A percentile compares a stretch with the other conserved stretches of the same genome.
Evolutionary conservation across 2,329 filamentous ascomycete species (phyloP).

Genomic region (Fusarium multiceps): DNA sequence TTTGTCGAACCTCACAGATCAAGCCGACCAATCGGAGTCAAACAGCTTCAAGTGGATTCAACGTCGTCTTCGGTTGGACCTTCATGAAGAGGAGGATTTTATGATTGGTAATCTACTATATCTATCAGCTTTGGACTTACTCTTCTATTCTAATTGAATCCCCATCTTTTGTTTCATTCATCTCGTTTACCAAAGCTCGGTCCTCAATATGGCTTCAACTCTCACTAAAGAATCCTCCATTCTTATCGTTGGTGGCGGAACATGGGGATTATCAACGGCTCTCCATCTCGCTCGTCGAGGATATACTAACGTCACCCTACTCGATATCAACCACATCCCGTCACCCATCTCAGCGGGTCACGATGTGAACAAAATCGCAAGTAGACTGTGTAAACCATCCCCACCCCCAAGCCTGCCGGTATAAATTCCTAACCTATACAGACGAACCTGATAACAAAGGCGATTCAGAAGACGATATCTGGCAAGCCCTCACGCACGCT

Average conservation of each 20-base stretch:
- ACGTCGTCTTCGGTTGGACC: conserved; percentile 30
- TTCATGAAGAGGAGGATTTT: background rate
- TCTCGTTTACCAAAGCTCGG: rapidly evolving
- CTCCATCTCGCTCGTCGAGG: conserved; percentile 32
- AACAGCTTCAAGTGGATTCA: too few species aligned
- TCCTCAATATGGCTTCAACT: background rate
- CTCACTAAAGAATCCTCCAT: conserved; percentile 27
- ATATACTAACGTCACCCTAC: conserved; percentile 23
- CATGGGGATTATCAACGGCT: conserved; percentile 36
- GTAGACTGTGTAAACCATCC: background rate
- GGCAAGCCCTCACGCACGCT: conserved; percentile 7
- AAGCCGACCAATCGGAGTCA: background rate
- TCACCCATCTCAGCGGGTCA: conserved; percentile 33
- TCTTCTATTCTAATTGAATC: too few species aligned
- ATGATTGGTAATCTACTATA: background rate
- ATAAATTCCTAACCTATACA: background rate
- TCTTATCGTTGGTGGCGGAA: conserved; percentile 36
- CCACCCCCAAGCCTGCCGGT: rapidly evolving
- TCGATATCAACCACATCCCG: conserved; percentile 26
- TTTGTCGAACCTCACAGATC: background rate
- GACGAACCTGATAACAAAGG: conserved; percentile 9
- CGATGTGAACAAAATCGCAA: conserved; percentile 35
- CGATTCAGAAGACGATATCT: background rate
- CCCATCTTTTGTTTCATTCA: rapidly evolving
- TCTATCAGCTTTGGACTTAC: background rate